Percentiles rank a stretch among this genome's conserved stretches.
phyloP scores from a whole-genome alignment of 176 grass and related monocot species.

The Hsuehochloa calcarea region DNA sequence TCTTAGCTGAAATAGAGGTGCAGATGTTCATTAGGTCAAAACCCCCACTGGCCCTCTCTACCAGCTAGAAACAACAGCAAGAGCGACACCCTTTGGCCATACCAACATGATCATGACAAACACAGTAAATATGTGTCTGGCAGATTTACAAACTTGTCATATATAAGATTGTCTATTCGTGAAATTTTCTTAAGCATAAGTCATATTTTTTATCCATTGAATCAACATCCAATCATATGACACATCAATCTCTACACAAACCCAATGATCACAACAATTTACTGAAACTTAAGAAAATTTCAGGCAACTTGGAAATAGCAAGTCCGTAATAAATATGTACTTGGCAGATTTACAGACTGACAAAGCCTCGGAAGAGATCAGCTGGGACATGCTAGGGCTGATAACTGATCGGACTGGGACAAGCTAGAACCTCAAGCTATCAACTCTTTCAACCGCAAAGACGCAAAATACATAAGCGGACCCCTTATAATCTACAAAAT shows the following conservation, averaged over 20 bases:
- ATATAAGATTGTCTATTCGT: too few relatives aligned
- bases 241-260: too few relatives aligned
- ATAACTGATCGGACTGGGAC: slow-evolving; percentile 1
- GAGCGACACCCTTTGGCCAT: too few relatives aligned
- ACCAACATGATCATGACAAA: too few relatives aligned
- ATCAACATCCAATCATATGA: too few relatives aligned
- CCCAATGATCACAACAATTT: too few relatives aligned
- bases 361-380: slow-evolving; percentile 20
- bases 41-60: not conserved
- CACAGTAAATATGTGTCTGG: too few relatives aligned
- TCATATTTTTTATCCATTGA: too few relatives aligned
- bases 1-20: not conserved
- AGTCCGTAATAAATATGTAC: not conserved
- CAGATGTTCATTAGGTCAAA: not conserved
- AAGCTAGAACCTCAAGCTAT: slow-evolving; percentile 36
- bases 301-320: too few relatives aligned
- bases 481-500: slow-evolving; percentile 61
- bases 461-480: slow-evolving; percentile 22
- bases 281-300: too few relatives aligned
- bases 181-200: too few relatives aligned
- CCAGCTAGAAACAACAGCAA: not conserved
- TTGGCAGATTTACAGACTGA: slow-evolving; percentile 40
- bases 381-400: slow-evolving; percentile 25
- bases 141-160: not conserved
- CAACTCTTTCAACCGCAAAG: slow-evolving; percentile 28